Base-by-base conservation (phyloP, 345 rosid species). In the Pugionium dolabratum region DNA sequence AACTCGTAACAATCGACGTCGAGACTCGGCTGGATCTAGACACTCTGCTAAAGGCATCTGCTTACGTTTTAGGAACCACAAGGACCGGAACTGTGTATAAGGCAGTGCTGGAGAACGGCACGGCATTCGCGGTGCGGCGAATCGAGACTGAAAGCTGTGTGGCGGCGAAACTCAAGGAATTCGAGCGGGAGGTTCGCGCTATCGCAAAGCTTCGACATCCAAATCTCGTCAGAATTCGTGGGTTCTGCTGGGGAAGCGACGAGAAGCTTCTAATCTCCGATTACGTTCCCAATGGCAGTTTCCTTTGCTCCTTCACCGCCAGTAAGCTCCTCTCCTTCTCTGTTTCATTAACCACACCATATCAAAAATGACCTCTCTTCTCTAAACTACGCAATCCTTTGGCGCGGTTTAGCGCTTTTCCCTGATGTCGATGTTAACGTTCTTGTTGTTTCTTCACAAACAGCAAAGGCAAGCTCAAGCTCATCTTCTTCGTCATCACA, bases 261-360 rank as follows among this genome's bases (percentile, higher is more conserved):
- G 99, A 94, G 79, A 90, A 90, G 88, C 99, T 94, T 64, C 67
- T 90, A 4, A 82, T 90, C 78, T 85, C 80, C 54, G 96, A 94
- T 41, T 86, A 77, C 32, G 76, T 83, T 77, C 59, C 87, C 76
- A 81, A 86, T 65, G 96, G 96, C 77, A 86, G 83, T 82, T 91
- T 94, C 72, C 81, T 82, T 31, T 58, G 73, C 73, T 63, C 67
- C 76, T 66, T 70, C 62, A 36, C 71, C 77, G 50, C 74, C 84
- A 62, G 97, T 90, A 78, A 85, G 89, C 66, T 55, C 63, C 31
- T 26, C 52, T 28, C 18, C n/a, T n/a, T 2, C 47, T 18, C 73
- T 53, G 29, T 31, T 5, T 42, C 49, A 18, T 10, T 0, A 4
- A 28, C 61, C 54, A 25, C 27, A 66, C 18, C 18, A 0, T 18